Evolutionary conservation across 805 yeast genomes (phyloP), one percentile per base, ranked within the genome.

Genomic region (Candida maesae): DNA sequence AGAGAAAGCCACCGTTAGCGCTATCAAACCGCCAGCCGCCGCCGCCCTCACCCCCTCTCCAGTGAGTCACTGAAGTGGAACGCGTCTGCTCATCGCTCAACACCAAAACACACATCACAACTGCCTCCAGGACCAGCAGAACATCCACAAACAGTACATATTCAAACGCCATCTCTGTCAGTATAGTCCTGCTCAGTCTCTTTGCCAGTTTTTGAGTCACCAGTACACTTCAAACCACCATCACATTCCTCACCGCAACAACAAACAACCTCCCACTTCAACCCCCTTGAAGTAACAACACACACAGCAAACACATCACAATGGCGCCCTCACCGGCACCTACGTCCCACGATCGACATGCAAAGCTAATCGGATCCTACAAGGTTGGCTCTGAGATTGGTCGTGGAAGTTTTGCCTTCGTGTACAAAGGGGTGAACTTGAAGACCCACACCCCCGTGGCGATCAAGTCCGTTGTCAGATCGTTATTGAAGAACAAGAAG

Each of bases 331-430:
- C 47, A 27, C 32, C 43, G 9, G 29, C 42, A 11, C 36, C 40
- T 6, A 13, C 36, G n/a, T 17, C 42, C 11, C 41, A 32, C 14
- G 43, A 39, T 27, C 35, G 44, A 26, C 44, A 43, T 14, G 36
- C 32, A 26, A 51, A 49, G 38, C 42, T 53, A 38, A 47, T 53
- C 14, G 60, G 54, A 17, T 44, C 46, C 32, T 57, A 53, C 47
- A 55, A 51, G 37, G 43, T 54, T 13, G 61, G 60, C 3, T 46
- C 56, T 3, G 95, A 89, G 61, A 91, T 93, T 39, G 99, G 99
- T 18, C 80, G 85, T 54, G 99, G 99, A 25, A 85, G 95, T 8
- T 93, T 93, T 68, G 99, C 99, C 53, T 84, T 82, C 47, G 99
- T 93, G 19, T 91, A 85, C 68, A 89, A 87, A 64, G 96, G 96